Percentiles rank a stretch among this genome's conserved stretches.
Evolutionary conservation across 179 eudicot genomes (phyloP).

Genomic region (Camellia oleifera): DNA sequence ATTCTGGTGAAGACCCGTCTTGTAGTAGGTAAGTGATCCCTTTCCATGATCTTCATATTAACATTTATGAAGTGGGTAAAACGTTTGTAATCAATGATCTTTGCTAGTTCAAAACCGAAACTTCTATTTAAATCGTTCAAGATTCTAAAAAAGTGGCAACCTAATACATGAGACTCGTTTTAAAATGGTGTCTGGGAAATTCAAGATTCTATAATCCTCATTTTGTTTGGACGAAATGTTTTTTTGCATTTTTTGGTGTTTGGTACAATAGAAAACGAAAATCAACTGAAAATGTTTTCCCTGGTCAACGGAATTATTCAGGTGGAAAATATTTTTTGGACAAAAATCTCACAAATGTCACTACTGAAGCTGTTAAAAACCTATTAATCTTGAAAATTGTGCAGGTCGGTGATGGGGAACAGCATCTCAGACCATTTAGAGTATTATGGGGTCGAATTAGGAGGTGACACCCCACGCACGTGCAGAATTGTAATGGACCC

Average conservation of each 20-base stretch:
- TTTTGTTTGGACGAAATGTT: too few species aligned
- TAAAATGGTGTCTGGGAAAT: too few species aligned
- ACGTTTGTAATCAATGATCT: not conserved
- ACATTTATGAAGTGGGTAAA: not conserved
- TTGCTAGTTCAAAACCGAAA: not conserved
- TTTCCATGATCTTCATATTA: not conserved
- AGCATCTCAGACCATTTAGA: conserved; percentile 81
- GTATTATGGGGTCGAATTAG: conserved; percentile 65
- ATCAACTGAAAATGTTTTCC: not conserved
- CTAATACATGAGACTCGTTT: too few species aligned
- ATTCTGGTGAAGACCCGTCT: conserved; percentile 88
- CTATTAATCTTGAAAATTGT: not conserved
- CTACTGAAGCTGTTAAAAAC: not conserved
- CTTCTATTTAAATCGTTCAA: not conserved
- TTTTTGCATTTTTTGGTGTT: too few species aligned
- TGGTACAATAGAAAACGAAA: not conserved
- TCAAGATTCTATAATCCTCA: too few species aligned
- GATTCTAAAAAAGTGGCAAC: too few species aligned
- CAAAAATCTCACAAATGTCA: too few species aligned
- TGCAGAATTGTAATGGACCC: conserved; percentile 64
- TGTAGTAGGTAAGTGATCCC: conserved; percentile 70
- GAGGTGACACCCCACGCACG: conserved; percentile 49
- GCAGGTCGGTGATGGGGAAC: conserved; percentile 88
- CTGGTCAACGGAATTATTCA: too few species aligned
- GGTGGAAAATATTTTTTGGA: too few species aligned